Conservation (phyloP, 108 stramenopile genomes). For the Cyclotella choctawhatcheeana region DNA sequence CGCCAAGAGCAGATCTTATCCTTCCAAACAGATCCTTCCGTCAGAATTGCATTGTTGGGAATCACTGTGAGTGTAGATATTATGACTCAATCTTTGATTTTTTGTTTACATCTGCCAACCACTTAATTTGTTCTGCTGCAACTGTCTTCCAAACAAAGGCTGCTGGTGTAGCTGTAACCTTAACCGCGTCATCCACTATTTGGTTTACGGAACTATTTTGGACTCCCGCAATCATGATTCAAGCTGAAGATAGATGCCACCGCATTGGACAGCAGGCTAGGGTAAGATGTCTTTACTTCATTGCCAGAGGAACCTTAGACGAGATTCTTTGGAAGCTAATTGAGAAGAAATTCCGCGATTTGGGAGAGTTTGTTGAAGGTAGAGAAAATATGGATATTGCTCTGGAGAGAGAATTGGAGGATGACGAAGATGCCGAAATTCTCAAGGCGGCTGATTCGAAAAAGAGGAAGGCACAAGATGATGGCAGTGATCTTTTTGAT, state of each 20-base stretch:
- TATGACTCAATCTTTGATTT: not conserved
- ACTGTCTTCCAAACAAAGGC: slow-evolving; percentile 38
- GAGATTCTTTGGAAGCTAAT: slow-evolving; percentile 88
- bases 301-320: slow-evolving; percentile 85
- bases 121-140: not conserved
- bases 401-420: slow-evolving; percentile 50
- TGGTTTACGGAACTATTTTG: slow-evolving; percentile 98
- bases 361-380: slow-evolving; percentile 93
- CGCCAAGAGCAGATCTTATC: slow-evolving; percentile 89
- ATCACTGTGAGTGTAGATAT: slow-evolving; percentile 66
- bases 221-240: slow-evolving; percentile 97
- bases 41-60: slow-evolving; percentile 89
- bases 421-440: slow-evolving; percentile 54
- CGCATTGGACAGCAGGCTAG: slow-evolving; percentile 93
- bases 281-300: slow-evolving; percentile 91
- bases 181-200: slow-evolving; percentile 96
- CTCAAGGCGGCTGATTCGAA: slow-evolving; percentile 34
- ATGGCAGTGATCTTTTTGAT: slow-evolving; percentile 46
- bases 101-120: not conserved
- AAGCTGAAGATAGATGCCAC: slow-evolving; percentile 97
- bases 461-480: slow-evolving; percentile 45
- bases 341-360: slow-evolving; percentile 83
- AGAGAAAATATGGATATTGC: slow-evolving; percentile 87
- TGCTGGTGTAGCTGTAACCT: slow-evolving; percentile 96
- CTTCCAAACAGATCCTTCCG: slow-evolving; percentile 90